Conservation (phyloP, 2,329 filamentous ascomycete species). For the Teratosphaeria zuluensis region DNA sequence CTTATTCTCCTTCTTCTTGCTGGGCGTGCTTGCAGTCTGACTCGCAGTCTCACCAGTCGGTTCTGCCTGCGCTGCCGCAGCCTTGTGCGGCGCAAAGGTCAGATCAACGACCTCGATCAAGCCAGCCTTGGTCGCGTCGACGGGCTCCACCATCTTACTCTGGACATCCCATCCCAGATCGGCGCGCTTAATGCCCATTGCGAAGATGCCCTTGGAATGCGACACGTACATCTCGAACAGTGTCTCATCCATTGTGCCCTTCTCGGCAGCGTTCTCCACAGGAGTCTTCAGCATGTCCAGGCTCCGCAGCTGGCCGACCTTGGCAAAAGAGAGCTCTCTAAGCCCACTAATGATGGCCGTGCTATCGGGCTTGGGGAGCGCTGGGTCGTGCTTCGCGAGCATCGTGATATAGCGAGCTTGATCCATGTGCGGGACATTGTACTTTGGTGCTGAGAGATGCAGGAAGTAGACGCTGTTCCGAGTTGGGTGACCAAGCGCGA, state of each 20-base stretch:
- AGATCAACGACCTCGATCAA: conserved; percentile 67
- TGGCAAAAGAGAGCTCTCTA: conserved; percentile 84
- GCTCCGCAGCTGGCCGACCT: conserved; percentile 78
- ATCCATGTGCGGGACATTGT: conserved; percentile 67
- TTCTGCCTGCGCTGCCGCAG: conserved; percentile 7
- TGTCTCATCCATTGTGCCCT: conserved; percentile 53
- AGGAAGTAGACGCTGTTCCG: conserved; percentile 97
- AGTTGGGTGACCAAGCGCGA: conserved; percentile 90
- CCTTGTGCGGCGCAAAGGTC: conserved; percentile 12
- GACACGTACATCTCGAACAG: conserved; percentile 94
- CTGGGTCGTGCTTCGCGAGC: conserved; percentile 60
- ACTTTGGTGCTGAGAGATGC: conserved; percentile 87
- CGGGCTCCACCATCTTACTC: conserved; percentile 71
- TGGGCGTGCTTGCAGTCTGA: conserved; percentile 7
- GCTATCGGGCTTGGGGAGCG: conserved; percentile 75
- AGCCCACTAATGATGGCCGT: conserved; percentile 97
- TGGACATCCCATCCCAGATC: conserved; percentile 89
- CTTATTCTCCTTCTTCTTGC: conserved; percentile 13
- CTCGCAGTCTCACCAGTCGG: conserved; percentile 9
- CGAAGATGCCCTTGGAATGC: conserved; percentile 95
- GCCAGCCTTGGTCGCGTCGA: conserved; percentile 66
- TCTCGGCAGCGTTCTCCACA: conserved; percentile 41
- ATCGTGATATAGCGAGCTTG: conserved; percentile 82
- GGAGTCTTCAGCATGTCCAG: conserved; percentile 75
- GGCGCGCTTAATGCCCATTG: conserved; percentile 71